Evolutionary conservation across 2,329 filamentous ascomycete genomes (phyloP).

Genomic region (Bipolaris gigantea): DNA sequence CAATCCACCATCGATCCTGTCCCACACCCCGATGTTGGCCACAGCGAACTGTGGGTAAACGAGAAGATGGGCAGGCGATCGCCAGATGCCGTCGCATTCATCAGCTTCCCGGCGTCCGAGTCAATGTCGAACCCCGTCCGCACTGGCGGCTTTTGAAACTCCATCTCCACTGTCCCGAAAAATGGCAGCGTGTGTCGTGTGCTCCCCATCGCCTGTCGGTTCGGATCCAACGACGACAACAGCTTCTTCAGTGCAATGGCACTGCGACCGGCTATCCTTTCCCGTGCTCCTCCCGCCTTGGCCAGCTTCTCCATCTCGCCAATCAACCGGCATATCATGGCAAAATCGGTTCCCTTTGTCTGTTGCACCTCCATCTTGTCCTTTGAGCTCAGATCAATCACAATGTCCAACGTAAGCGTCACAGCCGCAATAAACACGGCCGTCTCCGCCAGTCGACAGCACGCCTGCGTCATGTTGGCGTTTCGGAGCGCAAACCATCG

Average conservation of each 20-base stretch:
- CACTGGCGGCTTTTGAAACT: slow-evolving; percentile 32
- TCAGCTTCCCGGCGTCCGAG: slow-evolving; percentile 32
- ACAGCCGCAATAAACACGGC: slow-evolving; percentile 42
- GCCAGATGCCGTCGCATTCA: slow-evolving; percentile 28
- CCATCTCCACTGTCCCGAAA: slow-evolving; percentile 40
- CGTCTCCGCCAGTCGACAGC: slow-evolving; percentile 39
- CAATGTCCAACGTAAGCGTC: slow-evolving; percentile 41
- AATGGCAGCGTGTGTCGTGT: slow-evolving; percentile 36
- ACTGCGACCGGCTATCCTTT: slow-evolving; percentile 39
- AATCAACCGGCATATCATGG: slow-evolving; percentile 42
- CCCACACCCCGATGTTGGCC: slow-evolving; percentile 26
- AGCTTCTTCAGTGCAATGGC: slow-evolving; percentile 41
- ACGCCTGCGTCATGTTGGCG: slow-evolving; percentile 40
- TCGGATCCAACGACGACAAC: slow-evolving; percentile 36
- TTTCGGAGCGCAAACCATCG: slow-evolving; percentile 44
- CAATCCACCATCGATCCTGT: slow-evolving; percentile 30
- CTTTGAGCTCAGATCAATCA: slow-evolving; percentile 40
- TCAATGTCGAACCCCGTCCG: slow-evolving; percentile 37
- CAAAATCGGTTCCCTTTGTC: slow-evolving; percentile 40
- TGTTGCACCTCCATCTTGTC: slow-evolving; percentile 40
- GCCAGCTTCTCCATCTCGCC: slow-evolving; percentile 42
- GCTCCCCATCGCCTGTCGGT: slow-evolving; percentile 24
- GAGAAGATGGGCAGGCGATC: slow-evolving; percentile 38
- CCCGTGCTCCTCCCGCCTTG: slow-evolving; percentile 32
- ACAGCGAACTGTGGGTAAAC: slow-evolving; percentile 40